Evolutionary conservation across 371 early-diverging fungal genomes (phyloP), one percentile per base, ranked within the genome.

Genomic region (Rhizopus microsporus): DNA sequence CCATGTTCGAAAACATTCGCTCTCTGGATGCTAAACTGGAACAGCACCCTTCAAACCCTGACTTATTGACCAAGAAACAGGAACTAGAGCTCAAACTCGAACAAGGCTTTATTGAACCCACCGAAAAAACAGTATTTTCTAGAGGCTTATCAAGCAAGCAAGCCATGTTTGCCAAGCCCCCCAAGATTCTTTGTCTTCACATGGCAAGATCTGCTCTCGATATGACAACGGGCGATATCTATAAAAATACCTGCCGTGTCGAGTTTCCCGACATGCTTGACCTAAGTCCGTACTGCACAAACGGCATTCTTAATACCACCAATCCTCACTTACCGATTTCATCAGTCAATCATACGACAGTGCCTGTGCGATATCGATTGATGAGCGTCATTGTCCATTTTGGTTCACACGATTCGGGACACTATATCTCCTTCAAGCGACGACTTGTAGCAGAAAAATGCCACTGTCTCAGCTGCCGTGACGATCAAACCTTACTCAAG

Each of bases 321-420:
- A 59, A 71, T 23, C 86, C 86, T 35, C 57, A 64, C 15, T 49
- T 59, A 23, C 77, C 81, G 0, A 69, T 78, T 40, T 80, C 78
- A 8, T 16, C 51, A 35, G 47, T 49, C 35, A 13, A 17, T 43
- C 7, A 44, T 35, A 32, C 23, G 6, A 8, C 17, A 12, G 30
- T 9, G 7, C 17, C 23, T 8, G 51, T 55, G 8, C 48, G 45
- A 12, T 95, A 94, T 68, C 77, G 82, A 10, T 75, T 96, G 29
- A 85, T 83, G 59, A 83, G 91, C 1, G 85, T 88, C 0, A 84
- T 95, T 15, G 86, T 93, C 23, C 96, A 96, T 59, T 86, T 82
- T 57, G 95, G 95, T 3, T 70, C 80, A 23, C 96, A 96, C 68
- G 86, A 90, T 3, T 89, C 77, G 15, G 96, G 95, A 0, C 95